Evolutionary conservation across 106 monocot species (phyloP), one percentile per base, ranked within the genome.

Genomic region (Platanthera zijinensis): DNA sequence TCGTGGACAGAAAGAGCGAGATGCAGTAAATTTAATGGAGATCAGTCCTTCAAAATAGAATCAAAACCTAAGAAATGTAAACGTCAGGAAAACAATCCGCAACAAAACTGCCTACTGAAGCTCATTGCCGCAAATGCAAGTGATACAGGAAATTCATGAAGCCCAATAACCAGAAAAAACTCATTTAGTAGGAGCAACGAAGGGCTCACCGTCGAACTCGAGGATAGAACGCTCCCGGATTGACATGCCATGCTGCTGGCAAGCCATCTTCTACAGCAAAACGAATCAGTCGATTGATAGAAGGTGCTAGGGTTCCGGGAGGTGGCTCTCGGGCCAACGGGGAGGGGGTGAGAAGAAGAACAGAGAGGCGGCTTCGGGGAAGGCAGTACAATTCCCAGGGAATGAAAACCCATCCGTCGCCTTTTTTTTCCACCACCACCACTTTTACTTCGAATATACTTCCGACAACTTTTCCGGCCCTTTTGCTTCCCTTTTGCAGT

Each of bases 371-470:
- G 14, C 48, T n/a, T 48, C 10, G 45, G 51, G 51, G 50, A 51
- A 50, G 72, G 72, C 72, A 50, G 72, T 51, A 22, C 21, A 72
- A 72, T 21, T 22, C 51, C 72, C 49, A 72, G 39, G 5, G 72
- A 10, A 21, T 50, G 18, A 72, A 19, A 19, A 50, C 50, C 51
- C 72, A 72, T 72, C 50, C 21, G 50, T 32, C 51, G 10, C 72
- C 72, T 70, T 48, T 39, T 70, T n/a, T n/a, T 47, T 25, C 25
- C 25, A 25, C 2, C 17, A 70, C 70, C 70, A 47, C 48, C 70
- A 70, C 70, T 66, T 66, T 30, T 25, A 66, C 39, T 66, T 66
- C 32, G 66, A 66, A 66, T 66, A 10, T 30, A 66, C 66, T 66
- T 64, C 28, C 9, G 30, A 30, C 30, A 30, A 30, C 66, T 63